phyloP scores from a whole-genome alignment of 139 green algal genomes.

The Chlamydomonas sphaeroides region DNA sequence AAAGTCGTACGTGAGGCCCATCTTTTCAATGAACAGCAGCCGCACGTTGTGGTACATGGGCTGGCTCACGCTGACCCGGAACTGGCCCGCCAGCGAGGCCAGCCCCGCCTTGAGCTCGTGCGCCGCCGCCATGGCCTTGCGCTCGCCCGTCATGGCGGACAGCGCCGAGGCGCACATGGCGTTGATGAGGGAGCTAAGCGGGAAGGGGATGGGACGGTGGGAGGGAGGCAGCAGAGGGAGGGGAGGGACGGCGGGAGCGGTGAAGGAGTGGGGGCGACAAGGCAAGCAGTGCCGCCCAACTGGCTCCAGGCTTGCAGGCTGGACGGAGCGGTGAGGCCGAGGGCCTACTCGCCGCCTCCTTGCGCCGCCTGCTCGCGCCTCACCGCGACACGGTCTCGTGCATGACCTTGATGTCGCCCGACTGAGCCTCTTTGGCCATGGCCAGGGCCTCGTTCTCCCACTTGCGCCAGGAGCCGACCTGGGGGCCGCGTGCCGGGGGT shows the following conservation, averaged over 20 bases:
- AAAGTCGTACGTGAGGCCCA: slow-evolving; percentile 41
- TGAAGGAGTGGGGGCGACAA: no score
- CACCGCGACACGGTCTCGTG: slow-evolving; percentile 14
- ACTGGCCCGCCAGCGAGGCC: slow-evolving; percentile 14
- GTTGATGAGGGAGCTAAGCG: slow-evolving; percentile 4
- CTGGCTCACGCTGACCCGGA: slow-evolving; percentile 8
- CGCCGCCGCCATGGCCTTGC: not conserved
- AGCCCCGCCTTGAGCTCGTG: not conserved
- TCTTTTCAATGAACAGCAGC: slow-evolving; percentile 37
- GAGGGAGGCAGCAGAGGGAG: no score
- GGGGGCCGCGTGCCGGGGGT: not conserved
- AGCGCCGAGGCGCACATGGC: slow-evolving; percentile 5
- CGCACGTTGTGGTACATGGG: slow-evolving; percentile 48
- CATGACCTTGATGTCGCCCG: slow-evolving; percentile 30
- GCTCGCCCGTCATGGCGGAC: not conserved
- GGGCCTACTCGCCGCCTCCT: no score
- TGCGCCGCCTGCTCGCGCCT: no score
- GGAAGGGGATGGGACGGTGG: not conserved
- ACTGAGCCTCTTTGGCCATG: not conserved
- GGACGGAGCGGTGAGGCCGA: no score
- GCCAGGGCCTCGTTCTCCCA: slow-evolving; percentile 22
- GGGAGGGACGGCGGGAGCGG: no score
- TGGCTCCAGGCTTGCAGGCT: no score
- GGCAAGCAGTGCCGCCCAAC: no score
- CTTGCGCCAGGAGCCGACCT: slow-evolving; percentile 18